phyloP scores from a whole-genome alignment of 2,329 filamentous ascomycete genomes.

The Ascochyta pisi region DNA sequence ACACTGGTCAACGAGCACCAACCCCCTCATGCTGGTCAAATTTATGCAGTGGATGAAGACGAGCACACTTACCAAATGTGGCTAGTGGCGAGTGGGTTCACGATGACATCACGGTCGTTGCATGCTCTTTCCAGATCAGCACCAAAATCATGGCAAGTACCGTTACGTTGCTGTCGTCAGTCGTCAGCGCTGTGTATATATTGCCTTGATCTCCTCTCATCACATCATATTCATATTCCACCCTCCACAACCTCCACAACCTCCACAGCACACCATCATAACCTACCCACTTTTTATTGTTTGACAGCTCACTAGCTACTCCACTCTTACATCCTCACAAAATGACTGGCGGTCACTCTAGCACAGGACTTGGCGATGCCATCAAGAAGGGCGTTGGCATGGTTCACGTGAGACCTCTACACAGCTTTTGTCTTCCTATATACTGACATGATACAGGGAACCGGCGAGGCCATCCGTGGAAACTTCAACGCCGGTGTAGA shows the following conservation, averaged over 20 bases:
- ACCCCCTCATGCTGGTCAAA: not conserved
- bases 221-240: not conserved
- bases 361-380: conserved; percentile 36
- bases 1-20: not conserved
- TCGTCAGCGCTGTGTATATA: conserved; percentile 1
- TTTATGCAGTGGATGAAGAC: not conserved
- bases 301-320: conserved; percentile 12
- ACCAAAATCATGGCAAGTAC: conserved; percentile 14
- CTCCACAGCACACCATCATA: not conserved
- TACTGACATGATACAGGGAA: conserved; percentile 36
- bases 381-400: conserved; percentile 45
- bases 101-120: conserved; percentile 11
- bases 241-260: not conserved
- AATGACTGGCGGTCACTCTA: conserved; percentile 36
- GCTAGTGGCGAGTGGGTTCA: not conserved
- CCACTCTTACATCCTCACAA: conserved; percentile 2
- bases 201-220: not conserved
- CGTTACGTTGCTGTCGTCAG: conserved; percentile 4
- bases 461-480: conserved; percentile 49
- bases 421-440: not conserved
- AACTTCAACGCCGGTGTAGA: conserved; percentile 48
- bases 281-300: conserved; percentile 3
- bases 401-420: conserved; percentile 39
- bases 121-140: conserved; percentile 15
- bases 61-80: not conserved